Evolutionary conservation across 1,284 basidiomycete species (phyloP), one percentile per base, ranked within the genome.

Genomic region (Cryptococcus jaspeensis): DNA sequence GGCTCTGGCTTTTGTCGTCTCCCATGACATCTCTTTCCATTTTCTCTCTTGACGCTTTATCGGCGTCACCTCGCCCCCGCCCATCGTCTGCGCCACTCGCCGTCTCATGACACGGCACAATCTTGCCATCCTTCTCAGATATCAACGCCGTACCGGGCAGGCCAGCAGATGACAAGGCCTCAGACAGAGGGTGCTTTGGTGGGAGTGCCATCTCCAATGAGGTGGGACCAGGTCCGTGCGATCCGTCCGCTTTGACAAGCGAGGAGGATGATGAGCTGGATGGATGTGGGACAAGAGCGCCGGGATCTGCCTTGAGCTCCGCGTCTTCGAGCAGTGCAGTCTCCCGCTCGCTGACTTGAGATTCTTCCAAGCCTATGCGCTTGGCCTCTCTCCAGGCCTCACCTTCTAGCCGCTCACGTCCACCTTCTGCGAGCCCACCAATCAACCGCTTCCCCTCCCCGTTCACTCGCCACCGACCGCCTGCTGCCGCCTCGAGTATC

Each of bases 1-100:
- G 23, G 41, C 52, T 55, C 23, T 67, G 63, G 13, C 84, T 83
- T 54, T 67, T 75, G 52, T 85, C 78, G 86, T 88, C 73, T 85
- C 83, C 75, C 82, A 84, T 79, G 85, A 85, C 76, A 84, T 80
- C 44, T 73, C 65, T 70, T 50, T 77, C 74, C 3, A 65, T 51
- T 8, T 45, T 52, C 9, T 65, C 68, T 57, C 67, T 62, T 36
- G 52, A 48, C 9, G 45, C 58, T 41, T 57, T 56, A 42, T 75
- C 74, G 22, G 58, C 64, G 8, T 59, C 60, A 18, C 76, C 73
- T 32, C 73, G 56, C 8, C 73, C 69, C 9, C 66, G 57, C 39
- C 61, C 70, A 20, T 71, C 67, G 0, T 69, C 70, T 0, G 53
- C 50, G 0, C 75, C 75, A 16, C 61, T 58, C 5, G 69, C 68